Conservation (phyloP, 2,329 filamentous ascomycete species). For the Fusarium denticulatum region DNA sequence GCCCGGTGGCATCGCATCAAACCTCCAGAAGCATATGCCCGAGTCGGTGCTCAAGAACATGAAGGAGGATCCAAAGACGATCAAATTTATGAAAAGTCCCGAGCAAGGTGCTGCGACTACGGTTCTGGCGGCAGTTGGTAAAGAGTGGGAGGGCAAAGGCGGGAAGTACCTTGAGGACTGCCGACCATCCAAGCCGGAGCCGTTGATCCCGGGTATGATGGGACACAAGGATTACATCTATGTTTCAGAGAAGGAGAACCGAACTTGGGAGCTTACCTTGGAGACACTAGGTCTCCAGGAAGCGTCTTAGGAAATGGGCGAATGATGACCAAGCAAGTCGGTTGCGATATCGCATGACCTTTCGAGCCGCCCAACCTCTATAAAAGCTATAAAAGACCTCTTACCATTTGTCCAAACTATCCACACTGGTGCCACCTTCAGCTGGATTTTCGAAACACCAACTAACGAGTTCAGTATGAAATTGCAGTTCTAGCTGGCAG, state of each 20-base stretch:
- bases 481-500: too few species aligned
- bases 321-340: background rate
- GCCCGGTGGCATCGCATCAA: conserved; percentile 10
- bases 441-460: too few species aligned
- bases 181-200: background rate
- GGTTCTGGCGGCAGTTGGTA: background rate
- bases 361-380: too few species aligned
- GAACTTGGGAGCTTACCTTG: background rate
- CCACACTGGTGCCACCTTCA: too few species aligned
- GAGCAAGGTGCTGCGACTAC: background rate
- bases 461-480: too few species aligned
- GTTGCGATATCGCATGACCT: too few species aligned
- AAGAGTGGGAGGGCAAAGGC: background rate
- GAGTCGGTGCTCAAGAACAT: background rate
- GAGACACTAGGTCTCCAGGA: background rate
- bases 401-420: too few species aligned
- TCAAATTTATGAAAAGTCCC: background rate
- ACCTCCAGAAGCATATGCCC: background rate
- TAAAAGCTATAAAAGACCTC: too few species aligned
- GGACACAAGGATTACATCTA: background rate
- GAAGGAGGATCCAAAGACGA: background rate
- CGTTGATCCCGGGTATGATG: background rate
- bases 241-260: background rate
- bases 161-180: background rate
- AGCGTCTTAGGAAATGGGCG: accelerated